Conservation (phyloP, 2,329 filamentous ascomycete genomes). For the Venturia pyrina region DNA sequence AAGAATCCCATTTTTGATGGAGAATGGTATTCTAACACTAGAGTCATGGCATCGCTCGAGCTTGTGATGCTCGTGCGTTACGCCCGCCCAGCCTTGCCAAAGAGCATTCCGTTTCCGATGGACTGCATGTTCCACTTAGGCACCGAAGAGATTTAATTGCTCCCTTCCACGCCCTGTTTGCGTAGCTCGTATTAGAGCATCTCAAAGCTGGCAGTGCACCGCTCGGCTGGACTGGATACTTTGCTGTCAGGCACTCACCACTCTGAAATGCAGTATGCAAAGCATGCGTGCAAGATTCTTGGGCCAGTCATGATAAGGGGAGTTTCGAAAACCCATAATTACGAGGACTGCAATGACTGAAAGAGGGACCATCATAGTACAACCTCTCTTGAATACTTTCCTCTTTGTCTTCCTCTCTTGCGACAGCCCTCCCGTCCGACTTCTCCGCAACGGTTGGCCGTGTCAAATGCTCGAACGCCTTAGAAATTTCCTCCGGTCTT, state of each 20-base stretch:
- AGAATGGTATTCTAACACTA: background rate
- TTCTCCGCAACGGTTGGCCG: background rate
- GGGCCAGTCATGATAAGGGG: background rate
- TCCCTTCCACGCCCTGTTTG: too few relatives aligned
- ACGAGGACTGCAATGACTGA: background rate
- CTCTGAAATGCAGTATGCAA: background rate
- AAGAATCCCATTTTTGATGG: background rate
- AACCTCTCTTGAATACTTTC: background rate
- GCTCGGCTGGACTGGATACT: background rate
- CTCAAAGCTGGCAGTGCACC: background rate
- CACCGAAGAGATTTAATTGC: background rate
- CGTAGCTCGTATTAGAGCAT: background rate
- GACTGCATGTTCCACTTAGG: background rate
- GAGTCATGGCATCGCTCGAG: background rate
- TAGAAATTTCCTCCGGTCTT: background rate
- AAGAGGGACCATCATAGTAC: background rate
- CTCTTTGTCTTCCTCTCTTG: background rate
- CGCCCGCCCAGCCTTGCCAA: slow-evolving; percentile 1
- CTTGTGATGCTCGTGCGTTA: background rate
- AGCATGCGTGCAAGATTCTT: too few relatives aligned
- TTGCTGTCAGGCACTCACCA: background rate
- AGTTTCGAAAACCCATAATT: background rate
- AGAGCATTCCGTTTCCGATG: background rate
- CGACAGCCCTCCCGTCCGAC: background rate
- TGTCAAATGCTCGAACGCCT: background rate